These are phyloP conservation scores for Penicillium sp. DNA, from an alignment of 2,329 filamentous ascomycete genomes.

Conservation along the genomic window DNA sequence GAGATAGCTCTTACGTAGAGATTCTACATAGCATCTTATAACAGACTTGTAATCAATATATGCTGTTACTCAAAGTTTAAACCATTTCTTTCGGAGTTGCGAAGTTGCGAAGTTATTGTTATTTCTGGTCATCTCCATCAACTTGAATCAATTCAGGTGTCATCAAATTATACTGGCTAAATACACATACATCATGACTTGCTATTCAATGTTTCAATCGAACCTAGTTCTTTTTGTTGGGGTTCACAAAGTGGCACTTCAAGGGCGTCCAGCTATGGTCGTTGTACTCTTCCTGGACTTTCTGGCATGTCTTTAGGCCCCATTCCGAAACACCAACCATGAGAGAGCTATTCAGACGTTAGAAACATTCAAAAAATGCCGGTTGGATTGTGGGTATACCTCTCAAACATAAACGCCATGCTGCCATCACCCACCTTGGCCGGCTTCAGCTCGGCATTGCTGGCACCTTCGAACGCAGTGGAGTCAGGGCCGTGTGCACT, in stretches of 20 bases:
- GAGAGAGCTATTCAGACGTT: conserved; percentile 48
- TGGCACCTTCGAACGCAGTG: conserved; percentile 53
- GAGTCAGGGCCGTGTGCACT: conserved; percentile 61
- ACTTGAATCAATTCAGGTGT: not conserved
- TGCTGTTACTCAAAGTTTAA: too few relatives aligned
- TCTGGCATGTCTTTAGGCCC: conserved; percentile 65
- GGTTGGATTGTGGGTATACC: conserved; percentile 24
- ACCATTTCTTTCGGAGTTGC: not conserved
- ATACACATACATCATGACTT: conserved; percentile 1
- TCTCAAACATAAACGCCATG: conserved; percentile 64
- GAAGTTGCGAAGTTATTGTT: too few relatives aligned
- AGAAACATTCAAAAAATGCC: conserved; percentile 24
- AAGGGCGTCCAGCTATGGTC: conserved; percentile 74
- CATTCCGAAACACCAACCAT: conserved; percentile 71
- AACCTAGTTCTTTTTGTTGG: conserved; percentile 36
- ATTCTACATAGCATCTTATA: not conserved
- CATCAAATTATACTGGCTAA: conserved; percentile 7
- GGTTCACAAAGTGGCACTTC: conserved; percentile 58
- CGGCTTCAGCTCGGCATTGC: conserved; percentile 51
- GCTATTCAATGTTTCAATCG: not conserved
- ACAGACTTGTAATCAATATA: not conserved
- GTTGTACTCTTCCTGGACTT: conserved; percentile 69
- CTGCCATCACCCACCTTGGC: conserved; percentile 56
- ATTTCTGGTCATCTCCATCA: not conserved
- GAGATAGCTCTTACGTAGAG: too few relatives aligned